These are phyloP conservation scores for Salix exigua DNA, from an alignment of 345 rosid species.

Conservation along the genomic window DNA sequence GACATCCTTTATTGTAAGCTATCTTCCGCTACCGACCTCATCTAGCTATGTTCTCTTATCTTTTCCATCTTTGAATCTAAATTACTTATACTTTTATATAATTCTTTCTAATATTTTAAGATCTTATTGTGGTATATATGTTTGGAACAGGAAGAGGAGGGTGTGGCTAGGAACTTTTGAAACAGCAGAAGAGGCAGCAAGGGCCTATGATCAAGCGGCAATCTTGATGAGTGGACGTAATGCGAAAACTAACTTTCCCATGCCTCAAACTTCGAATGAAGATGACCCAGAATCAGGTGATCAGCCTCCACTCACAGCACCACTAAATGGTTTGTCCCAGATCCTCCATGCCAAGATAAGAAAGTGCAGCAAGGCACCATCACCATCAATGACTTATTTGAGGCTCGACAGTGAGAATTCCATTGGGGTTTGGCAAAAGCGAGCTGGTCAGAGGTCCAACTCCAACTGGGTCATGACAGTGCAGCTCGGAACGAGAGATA, in stretches of 20 bases:
- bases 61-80: not conserved
- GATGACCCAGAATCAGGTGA: conserved; percentile 1
- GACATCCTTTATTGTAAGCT: conserved; percentile 31
- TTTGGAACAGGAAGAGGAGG: conserved; percentile 34
- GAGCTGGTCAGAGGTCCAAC: conserved; percentile 55
- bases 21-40: not conserved
- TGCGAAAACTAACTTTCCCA: conserved; percentile 42
- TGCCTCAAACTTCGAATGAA: conserved; percentile 6
- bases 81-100: not conserved
- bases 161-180: conserved; percentile 48
- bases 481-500: conserved; percentile 41
- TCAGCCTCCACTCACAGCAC: not conserved
- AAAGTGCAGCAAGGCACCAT: conserved; percentile 56
- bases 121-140: not conserved
- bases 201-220: conserved; percentile 43
- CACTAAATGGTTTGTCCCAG: conserved; percentile 41
- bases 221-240: conserved; percentile 38
- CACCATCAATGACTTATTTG: conserved; percentile 70
- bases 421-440: conserved; percentile 83
- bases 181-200: conserved; percentile 31
- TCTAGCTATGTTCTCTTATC: not conserved
- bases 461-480: conserved; percentile 80
- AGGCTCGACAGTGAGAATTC: conserved; percentile 73
- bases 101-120: not conserved
- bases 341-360: conserved; percentile 57